A percentile compares a stretch with the other conserved stretches of the same genome.
phyloP scores from a whole-genome alignment of 169 alveolate genomes.

The Cryptosporidium meleagridis region DNA sequence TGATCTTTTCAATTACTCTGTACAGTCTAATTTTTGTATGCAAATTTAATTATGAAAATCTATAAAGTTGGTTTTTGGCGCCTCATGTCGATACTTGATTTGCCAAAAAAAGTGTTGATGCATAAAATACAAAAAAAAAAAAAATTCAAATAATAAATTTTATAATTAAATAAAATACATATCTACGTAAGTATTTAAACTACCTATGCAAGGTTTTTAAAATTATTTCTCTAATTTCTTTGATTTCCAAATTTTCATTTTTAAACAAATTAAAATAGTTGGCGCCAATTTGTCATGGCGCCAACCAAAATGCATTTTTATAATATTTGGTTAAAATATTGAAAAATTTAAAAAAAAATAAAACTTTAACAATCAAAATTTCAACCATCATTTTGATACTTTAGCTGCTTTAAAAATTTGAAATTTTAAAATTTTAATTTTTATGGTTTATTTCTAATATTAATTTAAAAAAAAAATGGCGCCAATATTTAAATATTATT shows the following conservation, averaged over 20 bases:
- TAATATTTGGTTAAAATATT: not conserved
- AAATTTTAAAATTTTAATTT: no score
- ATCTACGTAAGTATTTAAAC: not conserved
- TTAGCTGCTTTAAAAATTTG: no score
- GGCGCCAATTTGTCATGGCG: not conserved
- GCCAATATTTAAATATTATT: not conserved
- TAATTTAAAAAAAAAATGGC: not conserved
- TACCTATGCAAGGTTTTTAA: no score
- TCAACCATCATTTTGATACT: no score
- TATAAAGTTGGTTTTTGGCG: slow-evolving; percentile 25
- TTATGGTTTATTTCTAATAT: no score
- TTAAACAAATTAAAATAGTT: no score
- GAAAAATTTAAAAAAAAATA: no score
- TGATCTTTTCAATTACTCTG: not conserved
- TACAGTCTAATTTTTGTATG: not conserved
- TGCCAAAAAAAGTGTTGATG: not conserved
- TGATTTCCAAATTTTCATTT: not conserved
- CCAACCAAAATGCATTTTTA: not conserved
- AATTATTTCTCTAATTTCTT: no score
- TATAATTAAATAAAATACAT: no score
- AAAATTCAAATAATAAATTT: no score
- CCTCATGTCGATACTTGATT: slow-evolving; percentile 15
- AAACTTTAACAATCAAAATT: no score
- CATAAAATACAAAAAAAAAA: no score
- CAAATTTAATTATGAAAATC: not conserved